Evolutionary conservation across 306 rosid species (phyloP), one percentile per base, ranked within the genome.

Genomic region (Crotalaria pallida): DNA sequence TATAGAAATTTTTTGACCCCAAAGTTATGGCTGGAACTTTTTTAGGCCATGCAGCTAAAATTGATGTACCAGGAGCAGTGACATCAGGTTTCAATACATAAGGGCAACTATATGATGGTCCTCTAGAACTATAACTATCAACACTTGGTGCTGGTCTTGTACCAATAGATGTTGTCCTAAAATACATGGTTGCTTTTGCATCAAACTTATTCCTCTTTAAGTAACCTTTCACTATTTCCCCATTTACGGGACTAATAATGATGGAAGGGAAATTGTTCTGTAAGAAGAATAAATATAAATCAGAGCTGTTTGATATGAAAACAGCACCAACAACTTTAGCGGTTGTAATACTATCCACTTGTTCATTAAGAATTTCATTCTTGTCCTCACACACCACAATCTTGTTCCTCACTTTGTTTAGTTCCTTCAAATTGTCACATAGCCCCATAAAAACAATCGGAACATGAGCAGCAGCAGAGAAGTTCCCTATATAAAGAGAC

Each of bases 11-110:
- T 7, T 29, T 10, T 1, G 73, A 10, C 8, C 65, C 57, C 0
- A 52, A 22, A 0, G 0, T 0, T 0, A 29, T 31, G 0, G 16
- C 73, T 0, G 87, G 27, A 53, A 21, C 6, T 0, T 86, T 86
- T 13, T 2, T 6, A 5, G 98, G 96, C 96, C 98, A 92, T 51
- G 96, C 81, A 8, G 98, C 98, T 64, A 92, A 59, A 68, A 90
- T 33, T 36, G 49, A 74, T 7, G 89, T 48, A 13, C 98, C 98
- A 1, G 96, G 98, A 52, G 92, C 98, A 22, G 75, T 26, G 19
- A 92, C 69, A 40, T 92, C 98, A 0, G 96, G 96, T 74, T 92
- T 92, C 72, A 92, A 56, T 58, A 88, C 83, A 55, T 38, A 70
- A 9, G 96, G 93, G 63, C 84, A 88, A 65, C 86, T 84, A 5